Conservation (phyloP, 2,329 filamentous ascomycete genomes). For the Hortaea sp. region DNA sequence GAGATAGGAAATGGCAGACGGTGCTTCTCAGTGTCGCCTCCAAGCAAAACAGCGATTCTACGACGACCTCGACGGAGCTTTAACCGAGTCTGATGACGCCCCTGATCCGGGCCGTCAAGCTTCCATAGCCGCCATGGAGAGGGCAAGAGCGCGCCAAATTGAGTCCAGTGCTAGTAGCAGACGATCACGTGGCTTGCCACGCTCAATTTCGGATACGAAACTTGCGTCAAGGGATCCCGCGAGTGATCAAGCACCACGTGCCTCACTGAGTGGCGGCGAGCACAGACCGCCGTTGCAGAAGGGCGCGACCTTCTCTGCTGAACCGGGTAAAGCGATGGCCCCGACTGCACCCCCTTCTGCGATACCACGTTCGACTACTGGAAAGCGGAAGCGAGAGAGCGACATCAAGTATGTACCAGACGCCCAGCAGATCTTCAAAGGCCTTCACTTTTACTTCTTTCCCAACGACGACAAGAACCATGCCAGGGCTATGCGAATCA, state of each 20-base stretch:
- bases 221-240: slow-evolving; percentile 1
- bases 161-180: not conserved
- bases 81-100: slow-evolving; percentile 10
- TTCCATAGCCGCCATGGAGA: slow-evolving; percentile 4
- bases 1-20: too few species aligned
- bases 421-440: slow-evolving; percentile 20
- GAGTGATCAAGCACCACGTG: not conserved
- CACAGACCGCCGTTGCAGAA: slow-evolving; percentile 1
- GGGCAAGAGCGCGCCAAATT: not conserved
- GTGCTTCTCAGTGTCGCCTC: not conserved
- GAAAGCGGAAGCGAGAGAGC: slow-evolving; percentile 21
- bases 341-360: slow-evolving; percentile 3
- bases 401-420: slow-evolving; percentile 14
- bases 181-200: slow-evolving; percentile 6
- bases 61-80: slow-evolving; percentile 1
- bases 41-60: slow-evolving; percentile 7
- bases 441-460: slow-evolving; percentile 50
- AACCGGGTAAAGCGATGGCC: not conserved
- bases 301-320: slow-evolving; percentile 3
- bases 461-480: slow-evolving; percentile 67
- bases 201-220: slow-evolving; percentile 16
- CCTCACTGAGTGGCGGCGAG: not conserved
- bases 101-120: slow-evolving; percentile 10
- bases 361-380: slow-evolving; percentile 7
- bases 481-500: slow-evolving; percentile 59